phyloP scores from a whole-genome alignment of 192 early-diverging fungal genomes.

The Podochytrium sp. region DNA sequence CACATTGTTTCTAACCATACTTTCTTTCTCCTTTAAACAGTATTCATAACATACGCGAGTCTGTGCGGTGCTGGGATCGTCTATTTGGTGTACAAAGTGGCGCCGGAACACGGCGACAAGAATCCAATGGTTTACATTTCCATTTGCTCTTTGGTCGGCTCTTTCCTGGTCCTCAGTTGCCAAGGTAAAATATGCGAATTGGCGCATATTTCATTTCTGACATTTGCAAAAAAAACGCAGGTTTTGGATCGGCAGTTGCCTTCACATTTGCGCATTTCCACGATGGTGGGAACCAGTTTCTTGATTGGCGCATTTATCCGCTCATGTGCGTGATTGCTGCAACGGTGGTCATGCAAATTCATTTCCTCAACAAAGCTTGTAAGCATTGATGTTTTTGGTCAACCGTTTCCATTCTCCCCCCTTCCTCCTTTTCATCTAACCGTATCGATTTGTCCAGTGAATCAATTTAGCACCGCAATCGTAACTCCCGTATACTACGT shows the following conservation, averaged over 20 bases:
- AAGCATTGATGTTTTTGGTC: too few relatives aligned
- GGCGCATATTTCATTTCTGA: neutral
- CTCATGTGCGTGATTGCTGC: constrained; percentile 55
- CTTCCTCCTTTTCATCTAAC: too few relatives aligned
- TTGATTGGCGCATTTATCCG: constrained; percentile 65
- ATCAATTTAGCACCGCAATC: constrained; percentile 68
- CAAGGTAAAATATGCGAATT: constrained; percentile 43
- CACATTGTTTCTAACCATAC: neutral
- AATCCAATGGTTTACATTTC: constrained; percentile 55
- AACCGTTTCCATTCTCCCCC: too few relatives aligned
- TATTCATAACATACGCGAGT: constrained; percentile 56
- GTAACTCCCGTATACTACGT: constrained; percentile 76
- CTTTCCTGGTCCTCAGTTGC: constrained; percentile 60
- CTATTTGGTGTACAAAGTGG: constrained; percentile 53
- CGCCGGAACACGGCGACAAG: constrained; percentile 60
- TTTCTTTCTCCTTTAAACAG: constrained; percentile 22
- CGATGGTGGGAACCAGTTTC: constrained; percentile 58
- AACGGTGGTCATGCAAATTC: constrained; percentile 56
- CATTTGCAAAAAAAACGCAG: constrained; percentile 17
- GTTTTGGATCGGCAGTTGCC: constrained; percentile 62
- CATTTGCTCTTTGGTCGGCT: constrained; percentile 62
- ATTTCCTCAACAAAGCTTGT: constrained; percentile 71
- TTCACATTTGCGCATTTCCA: constrained; percentile 50
- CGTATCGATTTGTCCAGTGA: too few relatives aligned
- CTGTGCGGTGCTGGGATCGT: constrained; percentile 42